Conservation (phyloP, 176 grass and related monocot genomes). For the Triticum turgidum region DNA sequence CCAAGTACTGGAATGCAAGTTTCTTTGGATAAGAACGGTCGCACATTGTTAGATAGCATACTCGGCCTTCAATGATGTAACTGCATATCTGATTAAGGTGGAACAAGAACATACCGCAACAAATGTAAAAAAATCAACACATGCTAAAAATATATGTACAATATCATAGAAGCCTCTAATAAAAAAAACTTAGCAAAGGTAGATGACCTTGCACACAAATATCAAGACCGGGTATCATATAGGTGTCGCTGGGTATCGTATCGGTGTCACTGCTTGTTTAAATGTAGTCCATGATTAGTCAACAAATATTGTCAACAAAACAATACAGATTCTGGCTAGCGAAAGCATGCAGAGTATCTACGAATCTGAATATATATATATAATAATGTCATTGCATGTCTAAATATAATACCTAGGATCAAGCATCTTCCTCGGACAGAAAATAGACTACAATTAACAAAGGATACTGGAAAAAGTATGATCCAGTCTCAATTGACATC, state of each 20-base stretch:
- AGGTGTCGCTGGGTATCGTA: not conserved
- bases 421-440: not conserved
- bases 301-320: not conserved
- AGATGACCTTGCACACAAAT: slow-evolving; percentile 5
- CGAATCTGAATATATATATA: not conserved
- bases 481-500: slow-evolving; percentile 96
- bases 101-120: not conserved
- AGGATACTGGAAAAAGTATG: slow-evolving; percentile 96
- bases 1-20: slow-evolving; percentile 93
- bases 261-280: not conserved
- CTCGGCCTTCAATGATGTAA: slow-evolving; percentile 89
- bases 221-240: not conserved
- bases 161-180: not conserved
- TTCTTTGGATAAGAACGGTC: slow-evolving; percentile 97
- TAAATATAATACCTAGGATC: slow-evolving; percentile 6
- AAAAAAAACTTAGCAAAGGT: not conserved
- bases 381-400: not conserved
- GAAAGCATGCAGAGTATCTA: not conserved
- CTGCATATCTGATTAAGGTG: slow-evolving; percentile 45
- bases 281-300: not conserved
- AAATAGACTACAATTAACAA: not conserved
- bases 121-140: not conserved
- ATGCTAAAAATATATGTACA: not conserved
- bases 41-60: slow-evolving; percentile 97
- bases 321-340: not conserved